These are phyloP conservation scores for Tylopilus sp. DNA, from an alignment of 768 basidiomycete species.

Conservation along the genomic window DNA sequence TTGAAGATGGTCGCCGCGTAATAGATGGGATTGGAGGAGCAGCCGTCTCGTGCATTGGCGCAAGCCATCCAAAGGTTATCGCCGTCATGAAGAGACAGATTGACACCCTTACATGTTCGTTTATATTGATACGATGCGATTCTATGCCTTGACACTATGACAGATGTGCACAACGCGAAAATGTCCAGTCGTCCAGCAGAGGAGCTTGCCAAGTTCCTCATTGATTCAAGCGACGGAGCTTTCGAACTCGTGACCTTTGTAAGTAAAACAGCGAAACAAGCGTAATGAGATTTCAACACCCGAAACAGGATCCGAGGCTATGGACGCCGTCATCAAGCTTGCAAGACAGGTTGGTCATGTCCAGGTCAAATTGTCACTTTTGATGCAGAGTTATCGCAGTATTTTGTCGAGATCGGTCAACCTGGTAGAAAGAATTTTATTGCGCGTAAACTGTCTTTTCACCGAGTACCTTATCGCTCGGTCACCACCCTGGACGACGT, in stretches of 20 bases:
- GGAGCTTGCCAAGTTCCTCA: conserved; percentile 62
- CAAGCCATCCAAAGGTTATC: conserved; percentile 66
- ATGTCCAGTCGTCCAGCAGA: conserved; percentile 80
- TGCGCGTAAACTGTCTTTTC: conserved; percentile 73
- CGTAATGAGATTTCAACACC: background rate
- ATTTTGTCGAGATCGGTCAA: conserved; percentile 68
- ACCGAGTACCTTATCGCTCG: conserved; percentile 68
- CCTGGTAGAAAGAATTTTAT: conserved; percentile 74
- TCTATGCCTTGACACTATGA: background rate
- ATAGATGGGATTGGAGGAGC: conserved; percentile 86
- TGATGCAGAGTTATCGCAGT: conserved; percentile 39
- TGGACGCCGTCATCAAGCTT: conserved; percentile 84
- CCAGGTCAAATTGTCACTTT: background rate
- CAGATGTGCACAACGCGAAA: conserved; percentile 88
- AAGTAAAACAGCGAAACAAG: conserved; percentile 9
- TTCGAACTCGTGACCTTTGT: conserved; percentile 70
- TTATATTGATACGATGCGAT: background rate
- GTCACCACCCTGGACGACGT: conserved; percentile 63
- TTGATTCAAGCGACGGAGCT: conserved; percentile 66
- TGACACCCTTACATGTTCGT: conserved; percentile 72
- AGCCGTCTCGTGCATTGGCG: conserved; percentile 77
- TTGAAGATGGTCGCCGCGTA: conserved; percentile 64
- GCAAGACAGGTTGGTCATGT: conserved; percentile 58
- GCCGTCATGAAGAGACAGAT: conserved; percentile 77
- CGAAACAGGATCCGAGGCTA: conserved; percentile 74